Conservation (phyloP, 2,329 filamentous ascomycete species). For the Pseudocercospora fuligena region DNA sequence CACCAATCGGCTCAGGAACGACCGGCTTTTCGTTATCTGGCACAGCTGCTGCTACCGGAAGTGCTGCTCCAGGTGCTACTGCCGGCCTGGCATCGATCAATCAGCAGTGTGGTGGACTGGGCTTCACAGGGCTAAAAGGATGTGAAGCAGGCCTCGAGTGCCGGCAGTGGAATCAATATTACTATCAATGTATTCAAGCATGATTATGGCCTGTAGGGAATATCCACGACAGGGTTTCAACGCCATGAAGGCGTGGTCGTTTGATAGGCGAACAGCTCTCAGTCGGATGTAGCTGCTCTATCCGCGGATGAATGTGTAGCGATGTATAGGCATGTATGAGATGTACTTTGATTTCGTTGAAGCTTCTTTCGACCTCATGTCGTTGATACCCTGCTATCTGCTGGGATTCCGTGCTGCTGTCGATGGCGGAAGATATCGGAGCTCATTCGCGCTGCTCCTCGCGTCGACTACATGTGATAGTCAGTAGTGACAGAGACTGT, state of each 20-base stretch:
- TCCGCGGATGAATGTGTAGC: neutral
- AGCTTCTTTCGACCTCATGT: slow-evolving; percentile 16
- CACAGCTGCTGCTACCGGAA: slow-evolving; percentile 9
- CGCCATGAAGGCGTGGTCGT: neutral
- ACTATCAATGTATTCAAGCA: slow-evolving; percentile 20
- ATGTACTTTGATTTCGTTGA: slow-evolving; percentile 10
- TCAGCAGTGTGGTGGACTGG: slow-evolving; percentile 23
- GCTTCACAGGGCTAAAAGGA: slow-evolving; percentile 11
- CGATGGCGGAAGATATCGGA: neutral
- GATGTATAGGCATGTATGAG: neutral
- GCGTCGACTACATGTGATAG: no score
- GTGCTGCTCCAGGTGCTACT: neutral
- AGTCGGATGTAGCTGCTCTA: neutral
- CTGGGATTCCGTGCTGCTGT: neutral
- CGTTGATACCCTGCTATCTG: neutral
- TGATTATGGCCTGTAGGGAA: neutral
- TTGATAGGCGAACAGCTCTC: slow-evolving; percentile 6
- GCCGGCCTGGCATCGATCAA: slow-evolving; percentile 6
- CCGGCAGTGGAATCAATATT: slow-evolving; percentile 18
- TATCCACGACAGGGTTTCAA: neutral
- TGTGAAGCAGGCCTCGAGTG: slow-evolving; percentile 18
- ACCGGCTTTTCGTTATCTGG: slow-evolving; percentile 4
- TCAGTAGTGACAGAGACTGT: no score
- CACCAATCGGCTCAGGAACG: neutral
- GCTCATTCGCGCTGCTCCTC: neutral